Conservation (phyloP, 2,329 filamentous ascomycete genomes). For the Colletotrichum sp. region DNA sequence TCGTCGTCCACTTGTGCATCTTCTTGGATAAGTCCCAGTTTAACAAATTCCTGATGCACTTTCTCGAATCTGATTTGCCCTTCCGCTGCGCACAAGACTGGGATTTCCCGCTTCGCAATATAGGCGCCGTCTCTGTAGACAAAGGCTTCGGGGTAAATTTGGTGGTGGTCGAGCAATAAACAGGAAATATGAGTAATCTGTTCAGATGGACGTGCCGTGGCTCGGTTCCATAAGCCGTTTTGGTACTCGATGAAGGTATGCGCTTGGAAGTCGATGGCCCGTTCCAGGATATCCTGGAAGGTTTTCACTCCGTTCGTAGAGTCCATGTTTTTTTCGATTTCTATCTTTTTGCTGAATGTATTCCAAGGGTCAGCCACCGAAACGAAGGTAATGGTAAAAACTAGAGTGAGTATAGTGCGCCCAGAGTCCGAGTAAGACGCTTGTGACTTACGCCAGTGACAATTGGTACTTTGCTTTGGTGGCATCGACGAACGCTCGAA, state of each 20-base stretch:
- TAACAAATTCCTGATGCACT: background rate
- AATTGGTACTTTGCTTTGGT: background rate
- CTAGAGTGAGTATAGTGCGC: background rate
- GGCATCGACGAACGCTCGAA: background rate
- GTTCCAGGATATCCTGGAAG: background rate
- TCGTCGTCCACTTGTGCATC: background rate
- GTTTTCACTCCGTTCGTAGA: background rate
- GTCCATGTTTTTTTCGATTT: background rate
- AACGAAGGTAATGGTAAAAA: background rate
- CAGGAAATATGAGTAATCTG: background rate
- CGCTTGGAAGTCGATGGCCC: background rate
- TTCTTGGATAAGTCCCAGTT: background rate
- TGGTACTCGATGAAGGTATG: background rate
- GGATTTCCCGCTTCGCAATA: background rate
- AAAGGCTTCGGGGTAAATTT: background rate
- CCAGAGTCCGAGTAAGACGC: background rate
- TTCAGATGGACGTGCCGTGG: background rate
- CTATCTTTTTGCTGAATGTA: background rate
- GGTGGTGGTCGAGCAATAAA: background rate
- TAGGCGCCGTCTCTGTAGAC: background rate
- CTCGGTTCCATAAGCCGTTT: background rate
- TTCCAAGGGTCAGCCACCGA: background rate
- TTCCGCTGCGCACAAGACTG: background rate
- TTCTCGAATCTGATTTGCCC: background rate
- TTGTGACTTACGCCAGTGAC: background rate